Evolutionary conservation across 192 early-diverging fungal species (phyloP).

Genomic region (Entomortierella parvispora): DNA sequence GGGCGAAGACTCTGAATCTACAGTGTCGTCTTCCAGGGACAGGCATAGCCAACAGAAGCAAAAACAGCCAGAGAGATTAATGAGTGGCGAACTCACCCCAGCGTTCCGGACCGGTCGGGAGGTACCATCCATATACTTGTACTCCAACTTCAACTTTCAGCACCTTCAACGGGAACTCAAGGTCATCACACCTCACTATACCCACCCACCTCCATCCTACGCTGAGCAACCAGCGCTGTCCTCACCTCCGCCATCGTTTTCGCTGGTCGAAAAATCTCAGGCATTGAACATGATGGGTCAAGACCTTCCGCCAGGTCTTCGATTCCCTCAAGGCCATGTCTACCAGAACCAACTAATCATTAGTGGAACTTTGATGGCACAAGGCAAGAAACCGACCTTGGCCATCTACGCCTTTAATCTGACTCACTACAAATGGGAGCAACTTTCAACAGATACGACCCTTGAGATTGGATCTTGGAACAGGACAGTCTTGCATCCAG

Average conservation of each 20-base stretch:
- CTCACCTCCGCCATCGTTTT: conserved; percentile 14
- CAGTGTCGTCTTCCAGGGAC: too few relatives aligned
- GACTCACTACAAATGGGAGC: conserved; percentile 12
- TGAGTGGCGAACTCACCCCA: conserved; percentile 16
- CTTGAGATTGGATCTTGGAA: conserved; percentile 24
- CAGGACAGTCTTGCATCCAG: conserved; percentile 14
- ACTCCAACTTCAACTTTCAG: conserved; percentile 25
- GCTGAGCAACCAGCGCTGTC: background rate
- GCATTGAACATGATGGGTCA: conserved; percentile 19
- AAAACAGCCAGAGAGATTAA: conserved; percentile 9
- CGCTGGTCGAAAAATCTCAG: conserved; percentile 19
- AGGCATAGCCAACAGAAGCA: background rate
- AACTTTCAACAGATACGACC: conserved; percentile 1
- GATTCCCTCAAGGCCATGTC: conserved; percentile 20
- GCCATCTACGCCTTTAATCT: conserved; percentile 27
- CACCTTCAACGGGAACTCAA: conserved; percentile 20
- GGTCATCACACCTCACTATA: conserved; percentile 27
- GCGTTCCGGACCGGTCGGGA: conserved; percentile 13
- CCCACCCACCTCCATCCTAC: background rate
- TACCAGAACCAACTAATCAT: conserved; percentile 23
- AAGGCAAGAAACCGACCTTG: conserved; percentile 11
- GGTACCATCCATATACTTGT: conserved; percentile 16
- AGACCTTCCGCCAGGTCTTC: conserved; percentile 14
- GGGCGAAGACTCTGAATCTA: background rate
- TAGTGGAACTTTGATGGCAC: conserved; percentile 9